These are phyloP conservation scores for Microbotryum silenes-acaulis DNA, from an alignment of 1,284 basidiomycete genomes.

Conservation along the genomic window DNA sequence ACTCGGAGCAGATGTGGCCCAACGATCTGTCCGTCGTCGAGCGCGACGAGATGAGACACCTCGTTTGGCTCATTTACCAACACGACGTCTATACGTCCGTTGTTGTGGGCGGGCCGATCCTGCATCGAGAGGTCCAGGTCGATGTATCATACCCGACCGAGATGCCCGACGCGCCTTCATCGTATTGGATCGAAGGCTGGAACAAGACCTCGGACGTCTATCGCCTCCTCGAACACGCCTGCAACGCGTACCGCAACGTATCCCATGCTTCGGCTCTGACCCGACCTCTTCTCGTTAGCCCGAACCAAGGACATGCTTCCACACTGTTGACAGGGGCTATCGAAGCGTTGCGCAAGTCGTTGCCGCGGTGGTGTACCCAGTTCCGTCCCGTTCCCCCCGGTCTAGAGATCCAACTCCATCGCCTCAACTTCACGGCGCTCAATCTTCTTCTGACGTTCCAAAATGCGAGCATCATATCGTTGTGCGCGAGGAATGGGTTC, in stretches of 20 bases:
- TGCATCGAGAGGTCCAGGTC: background rate
- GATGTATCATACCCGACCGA: background rate
- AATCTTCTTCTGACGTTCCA: background rate
- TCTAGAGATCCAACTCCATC: background rate
- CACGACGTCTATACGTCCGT: background rate
- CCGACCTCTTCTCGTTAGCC: background rate
- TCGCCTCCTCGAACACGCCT: background rate
- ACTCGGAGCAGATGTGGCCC: background rate
- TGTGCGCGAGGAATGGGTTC: background rate
- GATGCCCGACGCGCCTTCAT: background rate
- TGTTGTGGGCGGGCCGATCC: background rate
- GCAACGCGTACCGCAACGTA: background rate
- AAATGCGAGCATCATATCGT: background rate
- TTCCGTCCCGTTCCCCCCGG: no score
- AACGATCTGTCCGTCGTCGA: background rate
- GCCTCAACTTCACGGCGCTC: background rate
- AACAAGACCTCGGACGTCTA: background rate
- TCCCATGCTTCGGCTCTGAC: background rate
- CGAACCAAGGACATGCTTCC: background rate
- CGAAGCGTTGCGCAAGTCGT: no score
- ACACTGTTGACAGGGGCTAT: background rate
- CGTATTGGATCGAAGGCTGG: no score
- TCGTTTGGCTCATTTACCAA: background rate
- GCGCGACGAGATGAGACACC: background rate
- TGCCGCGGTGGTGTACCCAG: no score